Evolutionary conservation across 2,329 filamentous ascomycete species (phyloP).

Genomic region (Beauveria varroae): DNA sequence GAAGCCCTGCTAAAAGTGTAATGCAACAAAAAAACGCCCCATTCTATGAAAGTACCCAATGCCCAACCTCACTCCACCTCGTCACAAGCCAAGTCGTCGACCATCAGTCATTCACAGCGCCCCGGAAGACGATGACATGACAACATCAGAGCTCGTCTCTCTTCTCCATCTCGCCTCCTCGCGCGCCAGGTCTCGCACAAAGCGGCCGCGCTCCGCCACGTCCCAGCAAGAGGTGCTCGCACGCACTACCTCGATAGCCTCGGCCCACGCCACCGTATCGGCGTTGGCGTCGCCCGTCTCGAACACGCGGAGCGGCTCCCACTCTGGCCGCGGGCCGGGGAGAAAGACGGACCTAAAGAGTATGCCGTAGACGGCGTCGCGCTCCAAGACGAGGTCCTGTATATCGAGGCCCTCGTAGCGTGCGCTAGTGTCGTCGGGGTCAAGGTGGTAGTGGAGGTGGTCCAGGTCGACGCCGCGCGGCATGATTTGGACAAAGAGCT

Average conservation of each 20-base stretch:
- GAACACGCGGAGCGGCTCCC: slow-evolving; percentile 37
- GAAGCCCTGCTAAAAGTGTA: no score
- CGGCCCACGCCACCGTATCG: slow-evolving; percentile 38
- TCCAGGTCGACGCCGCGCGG: slow-evolving; percentile 30
- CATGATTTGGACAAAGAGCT: slow-evolving; percentile 46
- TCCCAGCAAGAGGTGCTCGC: slow-evolving; percentile 33
- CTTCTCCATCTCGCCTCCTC: slow-evolving; percentile 11
- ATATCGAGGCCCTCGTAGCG: slow-evolving; percentile 26
- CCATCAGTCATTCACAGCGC: no score
- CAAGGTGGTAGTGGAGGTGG: slow-evolving; percentile 18
- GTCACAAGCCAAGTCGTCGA: not conserved
- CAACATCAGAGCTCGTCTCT: no score
- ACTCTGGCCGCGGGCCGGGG: slow-evolving; percentile 22
- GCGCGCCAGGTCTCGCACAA: slow-evolving; percentile 23
- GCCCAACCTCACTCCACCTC: not conserved
- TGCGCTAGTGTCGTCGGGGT: not conserved
- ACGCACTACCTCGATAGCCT: slow-evolving; percentile 34
- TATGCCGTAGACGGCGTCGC: slow-evolving; percentile 41
- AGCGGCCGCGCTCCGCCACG: slow-evolving; percentile 37
- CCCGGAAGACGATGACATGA: no score
- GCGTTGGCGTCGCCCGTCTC: slow-evolving; percentile 39
- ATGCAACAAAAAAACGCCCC: not conserved
- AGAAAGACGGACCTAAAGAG: slow-evolving; percentile 33
- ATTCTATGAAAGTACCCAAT: not conserved
- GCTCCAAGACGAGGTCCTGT: slow-evolving; percentile 46